Evolutionary conservation across 1,284 basidiomycete species (phyloP).

Genomic region (Cutaneotrichosporon sp.): DNA sequence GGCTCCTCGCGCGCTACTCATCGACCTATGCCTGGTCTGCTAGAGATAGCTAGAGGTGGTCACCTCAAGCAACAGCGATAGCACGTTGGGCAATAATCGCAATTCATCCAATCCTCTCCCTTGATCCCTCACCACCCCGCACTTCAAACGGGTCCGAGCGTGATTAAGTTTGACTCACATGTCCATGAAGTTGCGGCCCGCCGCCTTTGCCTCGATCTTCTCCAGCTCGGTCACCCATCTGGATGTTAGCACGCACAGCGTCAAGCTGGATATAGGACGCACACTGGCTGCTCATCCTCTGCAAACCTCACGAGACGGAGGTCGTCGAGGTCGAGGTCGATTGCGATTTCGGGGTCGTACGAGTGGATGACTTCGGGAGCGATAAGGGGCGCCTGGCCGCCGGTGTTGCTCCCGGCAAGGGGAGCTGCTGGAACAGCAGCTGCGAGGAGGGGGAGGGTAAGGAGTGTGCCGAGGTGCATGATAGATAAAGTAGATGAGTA

Average conservation of each 20-base stretch:
- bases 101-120: too few relatives aligned
- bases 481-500: background rate
- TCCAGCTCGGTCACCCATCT: constrained; percentile 76
- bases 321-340: constrained; percentile 63
- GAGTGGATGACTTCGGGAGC: background rate
- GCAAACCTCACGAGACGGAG: constrained; percentile 69
- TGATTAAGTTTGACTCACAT: too few relatives aligned
- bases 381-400: background rate
- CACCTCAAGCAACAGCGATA: too few relatives aligned
- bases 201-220: constrained; percentile 75
- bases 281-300: constrained; percentile 56
- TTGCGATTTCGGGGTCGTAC: constrained; percentile 21
- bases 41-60: too few relatives aligned
- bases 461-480: constrained; percentile 37
- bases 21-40: too few relatives aligned
- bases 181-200: constrained; percentile 66
- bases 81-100: too few relatives aligned
- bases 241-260: constrained; percentile 18
- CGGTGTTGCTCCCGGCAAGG: background rate
- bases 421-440: constrained; percentile 31
- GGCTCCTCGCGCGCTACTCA: too few relatives aligned
- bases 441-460: constrained; percentile 32
- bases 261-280: too few relatives aligned
- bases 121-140: background rate
- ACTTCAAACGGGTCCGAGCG: too few relatives aligned